Percentiles rank a stretch among this genome's conserved stretches.
phyloP scores from a whole-genome alignment of 345 rosid genomes.

The Reutealis trisperma region DNA sequence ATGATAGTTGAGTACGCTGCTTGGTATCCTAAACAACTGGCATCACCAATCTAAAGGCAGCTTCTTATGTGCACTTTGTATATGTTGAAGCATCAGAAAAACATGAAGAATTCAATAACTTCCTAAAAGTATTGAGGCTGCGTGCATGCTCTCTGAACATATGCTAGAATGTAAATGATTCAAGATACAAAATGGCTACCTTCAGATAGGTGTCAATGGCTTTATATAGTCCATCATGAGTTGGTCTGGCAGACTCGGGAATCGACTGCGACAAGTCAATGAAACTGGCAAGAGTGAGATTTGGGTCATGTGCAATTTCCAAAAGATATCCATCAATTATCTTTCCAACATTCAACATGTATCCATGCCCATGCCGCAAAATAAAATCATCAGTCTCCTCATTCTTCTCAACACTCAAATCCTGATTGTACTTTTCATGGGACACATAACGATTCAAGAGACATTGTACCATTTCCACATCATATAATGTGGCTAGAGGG shows the following conservation, averaged over 20 bases:
- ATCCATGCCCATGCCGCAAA: slow-evolving; percentile 39
- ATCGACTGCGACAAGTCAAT: slow-evolving; percentile 52
- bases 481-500: slow-evolving; percentile 49
- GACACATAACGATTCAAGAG: slow-evolving; percentile 50
- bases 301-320: slow-evolving; percentile 53
- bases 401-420: slow-evolving; percentile 38
- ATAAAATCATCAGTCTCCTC: slow-evolving; percentile 42
- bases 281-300: slow-evolving; percentile 53
- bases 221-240: slow-evolving; percentile 77
- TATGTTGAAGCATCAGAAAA: not conserved
- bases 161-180: not conserved
- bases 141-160: not conserved
- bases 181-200: slow-evolving; percentile 39
- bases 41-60: not conserved
- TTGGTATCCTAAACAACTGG: not conserved
- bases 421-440: slow-evolving; percentile 40
- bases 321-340: slow-evolving; percentile 69
- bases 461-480: slow-evolving; percentile 62
- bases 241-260: slow-evolving; percentile 72
- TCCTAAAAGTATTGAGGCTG: not conserved
- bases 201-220: slow-evolving; percentile 79
- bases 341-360: slow-evolving; percentile 63
- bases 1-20: too few relatives aligned
- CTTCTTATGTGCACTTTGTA: not conserved
- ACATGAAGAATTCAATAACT: not conserved